Evolutionary conservation across 768 basidiomycete species (phyloP), one percentile per base, ranked within the genome.

Genomic region (Crepidotus variabilis): DNA sequence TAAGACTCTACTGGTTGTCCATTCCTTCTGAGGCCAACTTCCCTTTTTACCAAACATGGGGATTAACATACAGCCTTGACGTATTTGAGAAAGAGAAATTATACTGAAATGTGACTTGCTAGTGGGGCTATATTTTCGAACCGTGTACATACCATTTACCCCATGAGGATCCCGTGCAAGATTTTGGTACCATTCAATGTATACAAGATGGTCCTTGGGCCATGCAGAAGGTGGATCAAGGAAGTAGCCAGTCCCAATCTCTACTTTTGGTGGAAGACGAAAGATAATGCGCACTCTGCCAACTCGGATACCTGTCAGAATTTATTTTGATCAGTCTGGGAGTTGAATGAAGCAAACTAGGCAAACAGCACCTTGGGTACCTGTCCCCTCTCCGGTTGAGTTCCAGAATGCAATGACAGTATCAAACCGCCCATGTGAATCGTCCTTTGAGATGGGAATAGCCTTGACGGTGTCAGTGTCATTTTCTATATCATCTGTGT

Each of bases 1-100:
- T n/a, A 69, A 49, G 28, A 67, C 60, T 53, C 51, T 63, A 10
- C 57, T 48, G 6, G 61, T 35, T 11, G 1, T 51, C 11, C 53
- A 62, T 54, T 59, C 61, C 2, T 23, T 55, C 47, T 36, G 50
- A 10, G 54, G 57, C 34, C 47, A 48, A 11, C 13, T 43, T 20
- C 48, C 43, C 4, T n/a, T 23, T 2, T 51, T 34, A 8, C 9
- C 33, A 66, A 56, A 66, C 10, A 54, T 55, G 3, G 73, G 74
- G 36, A 71, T 60, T 1, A 74, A 60, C 61, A 72, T 72, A 43
- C 71, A 72, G 32, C 64, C 66, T 28, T 71, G 50, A 7, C 32
- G n/a, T 1, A 51, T 51, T 21, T 61, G 54, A 16, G 61, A 60
- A 0, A 74, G 20, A 5, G 72, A 67, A 21, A 75, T 60, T 48